Base-by-base conservation (phyloP, 2,329 filamentous ascomycete species). In the Orbilia blumenaviensis region DNA sequence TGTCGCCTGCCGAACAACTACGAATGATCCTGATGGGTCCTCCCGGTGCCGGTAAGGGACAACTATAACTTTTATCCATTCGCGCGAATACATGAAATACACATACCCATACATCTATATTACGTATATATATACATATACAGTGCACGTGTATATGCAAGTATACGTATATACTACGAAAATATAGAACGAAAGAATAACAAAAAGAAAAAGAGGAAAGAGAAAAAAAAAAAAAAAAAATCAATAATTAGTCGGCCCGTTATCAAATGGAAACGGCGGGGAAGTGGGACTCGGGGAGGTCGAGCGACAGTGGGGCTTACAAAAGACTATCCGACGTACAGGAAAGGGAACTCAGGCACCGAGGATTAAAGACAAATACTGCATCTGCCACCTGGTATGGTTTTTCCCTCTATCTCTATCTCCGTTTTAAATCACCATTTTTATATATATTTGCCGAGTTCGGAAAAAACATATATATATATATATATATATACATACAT, bases 331-430 rank as follows among this genome's bases (percentile, higher is more conserved):
- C 23, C 21, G 48, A 29, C 46, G 36, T 78, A 78, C 82, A 98
- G 95, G 95, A 86, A 99, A 99, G 89, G 95, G 95, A 85, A 99
- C 95, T 44, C 95, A 99, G 85, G 95, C 95, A 74, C 95, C 95
- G 79, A 94, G 91, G 85, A 95, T 99, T 86, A 97, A 97, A 89
- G 94, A 98, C 83, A 96, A 92, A 86, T 99, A 94, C 86, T 93
- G 90, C 83, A 93, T 93, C 86, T 99, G 95, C 86, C 95, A 99
- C 85, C 86, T 99, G 86, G 94, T 97, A 89, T 82, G 90, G 83
- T 61, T 78, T 81, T 2, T 81, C 29, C 10, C 10, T 10, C 10
- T 32, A 32, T 34, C 2, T 34, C 14, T 12, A 3, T 34, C 32
- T 81, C 3, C 3, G n/a, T 54, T 60, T 60, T n/a, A n/a, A n/a